phyloP scores from a whole-genome alignment of 2,329 filamentous ascomycete genomes.

The Blastomyces silverae region DNA sequence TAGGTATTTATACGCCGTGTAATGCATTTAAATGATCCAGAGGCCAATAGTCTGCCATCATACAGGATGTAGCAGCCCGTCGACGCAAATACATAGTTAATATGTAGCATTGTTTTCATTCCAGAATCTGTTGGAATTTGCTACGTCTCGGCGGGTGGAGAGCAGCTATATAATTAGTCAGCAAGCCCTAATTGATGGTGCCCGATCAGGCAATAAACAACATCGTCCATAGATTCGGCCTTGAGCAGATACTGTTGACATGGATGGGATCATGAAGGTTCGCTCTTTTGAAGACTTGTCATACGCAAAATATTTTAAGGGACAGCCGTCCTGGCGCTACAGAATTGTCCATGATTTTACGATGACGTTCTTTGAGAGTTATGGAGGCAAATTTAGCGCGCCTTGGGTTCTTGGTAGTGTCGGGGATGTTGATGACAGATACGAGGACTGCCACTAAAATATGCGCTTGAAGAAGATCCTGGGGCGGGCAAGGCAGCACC shows the following conservation, averaged over 20 bases:
- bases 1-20: background rate
- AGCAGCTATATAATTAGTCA: background rate
- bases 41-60: background rate
- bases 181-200: background rate
- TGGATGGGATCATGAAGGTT: background rate
- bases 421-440: background rate
- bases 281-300: background rate
- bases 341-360: background rate
- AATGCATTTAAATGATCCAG: background rate
- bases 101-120: too few species aligned
- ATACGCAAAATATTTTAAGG: background rate
- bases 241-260: background rate
- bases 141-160: background rate
- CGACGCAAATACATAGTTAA: background rate
- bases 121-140: background rate
- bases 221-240: background rate
- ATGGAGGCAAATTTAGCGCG: constrained; percentile 2
- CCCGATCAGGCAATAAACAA: background rate
- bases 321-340: background rate
- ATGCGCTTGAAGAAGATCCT: background rate
- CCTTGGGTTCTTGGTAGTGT: background rate
- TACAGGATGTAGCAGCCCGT: background rate
- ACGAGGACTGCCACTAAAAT: constrained; percentile 2
- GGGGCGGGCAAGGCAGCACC: background rate
- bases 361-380: background rate